Evolutionary conservation across 495 filamentous ascomycete genomes (phyloP), one percentile per base, ranked within the genome.

Genomic region (Barbatosphaeria neglecta): DNA sequence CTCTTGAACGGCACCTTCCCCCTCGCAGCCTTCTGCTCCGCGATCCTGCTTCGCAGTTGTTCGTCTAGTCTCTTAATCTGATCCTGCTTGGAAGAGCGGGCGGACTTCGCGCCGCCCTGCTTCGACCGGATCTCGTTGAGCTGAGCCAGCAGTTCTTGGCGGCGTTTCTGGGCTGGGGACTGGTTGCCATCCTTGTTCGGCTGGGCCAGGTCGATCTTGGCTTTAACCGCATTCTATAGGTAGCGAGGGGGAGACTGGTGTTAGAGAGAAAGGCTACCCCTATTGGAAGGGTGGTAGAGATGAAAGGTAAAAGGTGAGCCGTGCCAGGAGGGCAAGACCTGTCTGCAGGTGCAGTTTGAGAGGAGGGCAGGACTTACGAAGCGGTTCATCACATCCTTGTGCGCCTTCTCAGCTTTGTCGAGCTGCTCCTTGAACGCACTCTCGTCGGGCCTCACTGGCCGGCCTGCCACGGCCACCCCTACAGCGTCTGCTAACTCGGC

Each of bases 41-140:
- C 73, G 52, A 90, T 82, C 54, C 81, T 81, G 45, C 79, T 75
- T 65, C 88, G 89, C 45, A 97, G 67, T 47, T 85, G 81, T 52
- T 83, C 79, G 50, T 96, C 90, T 35, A 93, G 72, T 25, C 75
- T 75, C 72, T 86, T 89, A 66, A 97, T 84, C 68, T 90, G 83
- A 47, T 95, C 90, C 47, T 84, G 75, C 58, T 84, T 82, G 60
- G 73, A 75, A 50, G 72, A 75, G 23, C 89, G 81, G 35, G 78
- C 77, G 25, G 78, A 73, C 74, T 97, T 98, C 69, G 86, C 86
- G 19, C 74, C 80, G 44, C 78, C 81, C 64, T 96, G 90, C 70
- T 90, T 80, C 55, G 80, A 74, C 20, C 82, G 79, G 64, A 99
- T 93, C 33, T 72, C 69, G 40, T 68, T 65, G 48, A 84, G 73